Percentiles rank a stretch among this genome's conserved stretches.
These are phyloP conservation scores for Penicillium chermesinum DNA, from an alignment of 495 filamentous ascomycete species.

Conservation along the genomic window DNA sequence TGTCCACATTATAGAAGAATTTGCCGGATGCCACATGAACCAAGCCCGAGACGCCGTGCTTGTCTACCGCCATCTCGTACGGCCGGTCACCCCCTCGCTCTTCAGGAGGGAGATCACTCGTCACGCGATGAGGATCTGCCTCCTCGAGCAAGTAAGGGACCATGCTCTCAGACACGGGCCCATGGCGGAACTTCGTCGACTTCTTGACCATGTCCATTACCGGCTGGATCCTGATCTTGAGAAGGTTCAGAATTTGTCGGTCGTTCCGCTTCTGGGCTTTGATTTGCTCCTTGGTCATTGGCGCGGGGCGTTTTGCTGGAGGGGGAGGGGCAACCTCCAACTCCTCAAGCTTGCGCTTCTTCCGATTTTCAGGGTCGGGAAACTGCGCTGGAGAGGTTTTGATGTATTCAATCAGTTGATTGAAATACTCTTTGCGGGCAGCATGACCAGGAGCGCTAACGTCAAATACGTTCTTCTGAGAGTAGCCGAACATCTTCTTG, in stretches of 20 bases:
- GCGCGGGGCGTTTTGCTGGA: constrained; percentile 51
- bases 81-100: constrained; percentile 57
- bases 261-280: constrained; percentile 78
- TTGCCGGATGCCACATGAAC: constrained; percentile 65
- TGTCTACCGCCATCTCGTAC: constrained; percentile 68
- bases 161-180: constrained; percentile 64
- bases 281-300: constrained; percentile 65
- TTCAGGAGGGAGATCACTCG: constrained; percentile 63
- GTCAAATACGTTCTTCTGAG: constrained; percentile 66
- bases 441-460: constrained; percentile 60
- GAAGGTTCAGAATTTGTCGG: constrained; percentile 67
- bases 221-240: constrained; percentile 83
- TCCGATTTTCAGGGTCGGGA: constrained; percentile 77
- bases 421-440: constrained; percentile 72
- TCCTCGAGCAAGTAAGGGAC: constrained; percentile 81
- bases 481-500: constrained; percentile 76
- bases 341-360: constrained; percentile 72
- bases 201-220: constrained; percentile 93
- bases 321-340: constrained; percentile 71
- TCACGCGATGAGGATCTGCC: constrained; percentile 71
- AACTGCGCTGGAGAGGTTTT: constrained; percentile 75
- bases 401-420: constrained; percentile 64
- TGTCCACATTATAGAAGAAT: constrained; percentile 91
- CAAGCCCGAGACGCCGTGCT: constrained; percentile 67
- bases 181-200: constrained; percentile 77